Evolutionary conservation across 441 rosid genomes (phyloP), one percentile per base, ranked within the genome.

Genomic region (Erodium moschatum): DNA sequence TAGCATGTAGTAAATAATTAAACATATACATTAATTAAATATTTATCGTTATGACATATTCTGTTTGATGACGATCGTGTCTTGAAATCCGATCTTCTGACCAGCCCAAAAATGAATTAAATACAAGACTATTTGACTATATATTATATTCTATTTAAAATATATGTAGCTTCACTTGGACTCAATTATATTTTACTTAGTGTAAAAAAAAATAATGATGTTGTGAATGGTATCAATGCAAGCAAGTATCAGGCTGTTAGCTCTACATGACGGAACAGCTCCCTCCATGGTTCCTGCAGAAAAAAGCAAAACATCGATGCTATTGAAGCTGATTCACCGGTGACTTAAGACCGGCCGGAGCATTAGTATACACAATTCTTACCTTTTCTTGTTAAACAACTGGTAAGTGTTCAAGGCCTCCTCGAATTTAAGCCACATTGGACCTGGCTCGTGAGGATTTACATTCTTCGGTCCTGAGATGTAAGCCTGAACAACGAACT

Each of bases 401-500:
- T 81, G 82, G 1, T 75, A 88, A 60, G 69, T 72, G 72, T 79
- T 68, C 76, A 85, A 69, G 38, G 81, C 82, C 76, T 85, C 83
- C 83, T 84, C 87, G 44, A 87, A 76, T 67, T 82, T 79, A 44
- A 81, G 76, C 86, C 82, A 81, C 38, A 79, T 20, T 0, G 84
- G 78, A 74, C 83, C 76, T 15, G 85, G 79, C 72, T 77, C 88
- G 75, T 86, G 83, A 71, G 73, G 83, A 48, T 80, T 84, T 63
- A 85, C 95, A 19, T 84, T 81, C 71, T 83, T 75, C 5, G 96
- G 96, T 27, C 95, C 98, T 8, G 70, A 78, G 7, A 92, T 74
- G 69, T 85, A 90, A 52, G 96, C 98, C 76, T 87, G 89, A 68
- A 90, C 81, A 21, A 89, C 79, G 76, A 90, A 90, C 67, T 86